A percentile compares a stretch with the other conserved stretches of the same genome.
Conservation (phyloP, 1,284 basidiomycete species). For the Trametes polyzona region DNA sequence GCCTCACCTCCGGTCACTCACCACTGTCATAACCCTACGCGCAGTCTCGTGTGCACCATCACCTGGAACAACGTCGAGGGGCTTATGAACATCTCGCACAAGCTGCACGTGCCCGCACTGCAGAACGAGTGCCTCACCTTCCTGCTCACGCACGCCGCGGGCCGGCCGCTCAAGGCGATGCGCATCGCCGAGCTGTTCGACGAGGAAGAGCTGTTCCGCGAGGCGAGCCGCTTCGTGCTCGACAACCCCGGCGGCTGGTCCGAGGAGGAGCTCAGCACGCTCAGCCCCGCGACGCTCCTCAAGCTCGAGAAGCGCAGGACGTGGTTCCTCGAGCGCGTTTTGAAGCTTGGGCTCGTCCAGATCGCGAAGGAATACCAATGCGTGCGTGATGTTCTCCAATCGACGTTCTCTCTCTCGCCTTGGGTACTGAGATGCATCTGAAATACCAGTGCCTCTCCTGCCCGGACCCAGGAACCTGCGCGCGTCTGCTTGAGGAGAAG, state of each 20-base stretch:
- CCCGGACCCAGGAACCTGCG: constrained; percentile 80
- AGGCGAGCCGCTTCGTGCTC: constrained; percentile 87
- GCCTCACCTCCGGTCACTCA: neutral
- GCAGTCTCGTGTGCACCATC: constrained; percentile 84
- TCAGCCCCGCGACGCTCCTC: constrained; percentile 79
- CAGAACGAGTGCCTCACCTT: constrained; percentile 84
- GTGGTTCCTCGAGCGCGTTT: constrained; percentile 92
- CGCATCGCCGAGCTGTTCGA: constrained; percentile 86
- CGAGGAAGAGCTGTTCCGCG: constrained; percentile 87
- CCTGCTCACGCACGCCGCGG: constrained; percentile 88
- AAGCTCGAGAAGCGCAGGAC: constrained; percentile 89
- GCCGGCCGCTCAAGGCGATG: constrained; percentile 89
- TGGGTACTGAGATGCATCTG: too few relatives aligned
- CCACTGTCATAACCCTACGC: neutral
- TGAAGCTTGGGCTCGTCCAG: constrained; percentile 88
- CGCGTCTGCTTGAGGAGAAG: constrained; percentile 90
- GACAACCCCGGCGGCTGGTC: constrained; percentile 89
- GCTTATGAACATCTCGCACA: constrained; percentile 85
- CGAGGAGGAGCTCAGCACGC: constrained; percentile 78
- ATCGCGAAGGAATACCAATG: constrained; percentile 91
- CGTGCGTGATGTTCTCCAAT: constrained; percentile 52
- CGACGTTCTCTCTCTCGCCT: neutral
- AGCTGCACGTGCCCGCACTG: constrained; percentile 81
- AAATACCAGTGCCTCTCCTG: constrained; percentile 86
- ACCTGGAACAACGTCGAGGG: constrained; percentile 93